phyloP scores from a whole-genome alignment of 129 eudicot species.

The Scalesia atractyloides region DNA sequence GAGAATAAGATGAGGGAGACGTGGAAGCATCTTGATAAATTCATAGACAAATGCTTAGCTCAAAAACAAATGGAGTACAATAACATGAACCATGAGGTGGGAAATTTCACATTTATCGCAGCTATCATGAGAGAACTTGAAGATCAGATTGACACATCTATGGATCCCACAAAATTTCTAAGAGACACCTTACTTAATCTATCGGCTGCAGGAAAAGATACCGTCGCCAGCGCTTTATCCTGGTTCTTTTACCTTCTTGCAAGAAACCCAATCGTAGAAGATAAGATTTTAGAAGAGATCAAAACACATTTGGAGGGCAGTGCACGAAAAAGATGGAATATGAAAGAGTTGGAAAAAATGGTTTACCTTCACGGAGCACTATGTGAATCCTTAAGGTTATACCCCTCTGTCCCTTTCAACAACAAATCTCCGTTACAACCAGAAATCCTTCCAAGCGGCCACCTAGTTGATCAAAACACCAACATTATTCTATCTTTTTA shows the following conservation, averaged over 20 bases:
- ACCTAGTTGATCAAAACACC: constrained; percentile 34
- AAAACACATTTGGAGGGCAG: too few species aligned
- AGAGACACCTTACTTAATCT: constrained; percentile 44
- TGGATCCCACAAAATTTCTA: constrained; percentile 23
- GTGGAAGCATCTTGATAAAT: constrained; percentile 10
- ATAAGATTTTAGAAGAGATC: too few species aligned
- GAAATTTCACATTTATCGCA: constrained; percentile 14
- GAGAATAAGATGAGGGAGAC: constrained; percentile 31
- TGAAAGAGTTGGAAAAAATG: too few species aligned
- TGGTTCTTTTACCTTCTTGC: too few species aligned
- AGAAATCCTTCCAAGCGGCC: constrained; percentile 43
- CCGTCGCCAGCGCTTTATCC: constrained; percentile 42
- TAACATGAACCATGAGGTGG: not conserved
- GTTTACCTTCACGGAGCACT: too few species aligned
- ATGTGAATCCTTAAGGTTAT: too few species aligned
- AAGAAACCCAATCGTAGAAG: too few species aligned
- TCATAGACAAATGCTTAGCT: constrained; percentile 21
- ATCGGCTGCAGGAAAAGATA: constrained; percentile 56
- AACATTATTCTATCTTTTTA: constrained; percentile 37
- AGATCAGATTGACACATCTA: not conserved
- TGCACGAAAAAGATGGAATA: too few species aligned
- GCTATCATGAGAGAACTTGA: constrained; percentile 15
- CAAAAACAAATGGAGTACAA: constrained; percentile 13
- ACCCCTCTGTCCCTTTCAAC: too few species aligned
- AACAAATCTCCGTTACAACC: too few species aligned